Base-by-base conservation (phyloP, 306 rosid species). In the Fagus sylvatica region DNA sequence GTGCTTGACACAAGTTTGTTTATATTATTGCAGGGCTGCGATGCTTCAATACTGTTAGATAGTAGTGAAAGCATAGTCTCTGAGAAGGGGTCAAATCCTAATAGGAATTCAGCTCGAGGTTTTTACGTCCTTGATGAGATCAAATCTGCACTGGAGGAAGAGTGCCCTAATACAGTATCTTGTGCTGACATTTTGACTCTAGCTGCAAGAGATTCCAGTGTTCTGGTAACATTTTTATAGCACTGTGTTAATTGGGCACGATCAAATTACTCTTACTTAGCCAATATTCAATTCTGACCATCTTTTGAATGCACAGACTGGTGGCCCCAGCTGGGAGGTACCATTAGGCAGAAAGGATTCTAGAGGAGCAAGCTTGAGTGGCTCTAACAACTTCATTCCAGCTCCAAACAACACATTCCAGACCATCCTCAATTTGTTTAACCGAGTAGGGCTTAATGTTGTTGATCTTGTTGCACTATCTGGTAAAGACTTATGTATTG, bases 391-490 rank as follows among this genome's bases (percentile, higher is more conserved):
- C 81, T 74, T 91, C 79, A 93, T 95, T 79, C 97, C 97, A 40
- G 99, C 98, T 17, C 99, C 99, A 78, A 95, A 93, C 87, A 95
- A 88, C 88, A 95, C 98, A 55, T 93, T 95, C 81, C 90, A 86
- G 71, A 93, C 98, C 74, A 81, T 95, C 59, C 86, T 93, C 85
- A 88, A 95, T 30, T 93, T 90, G 79, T 95, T 95, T 86, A 90
- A 85, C 69, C 82, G 85, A 54, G 89, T 88, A 15, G 93, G 96
- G 2, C 97, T 95, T 74, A 84, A 95, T 81, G 74, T 91, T 48
- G 86, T 90, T 76, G 98, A 93, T 84, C 93, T 95, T 54, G 99
- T 95, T 77, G 89, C 99, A 30, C 84, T 95, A 28, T 93, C 98
- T 15, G 98, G 99, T 95, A 82, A 1, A 57, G n/a, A 69, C 61